These are phyloP conservation scores for Umbellularia californica DNA, from an alignment of 164 flowering plant species.

Conservation along the genomic window DNA sequence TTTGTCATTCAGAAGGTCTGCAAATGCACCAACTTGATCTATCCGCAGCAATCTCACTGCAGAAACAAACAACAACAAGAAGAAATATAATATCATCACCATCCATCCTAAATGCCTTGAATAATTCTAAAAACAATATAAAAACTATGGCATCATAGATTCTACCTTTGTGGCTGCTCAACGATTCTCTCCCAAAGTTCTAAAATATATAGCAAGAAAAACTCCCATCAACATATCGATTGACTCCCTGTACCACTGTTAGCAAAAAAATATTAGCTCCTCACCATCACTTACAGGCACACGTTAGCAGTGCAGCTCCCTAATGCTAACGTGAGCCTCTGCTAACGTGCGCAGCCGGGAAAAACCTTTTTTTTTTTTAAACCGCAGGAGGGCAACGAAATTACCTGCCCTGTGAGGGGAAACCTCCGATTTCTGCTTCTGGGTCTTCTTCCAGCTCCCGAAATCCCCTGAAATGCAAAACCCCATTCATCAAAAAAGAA, in stretches of 20 bases:
- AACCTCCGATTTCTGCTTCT: conserved; percentile 21
- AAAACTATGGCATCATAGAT: too few relatives aligned
- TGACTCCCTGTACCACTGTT: too few relatives aligned
- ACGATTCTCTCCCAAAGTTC: too few relatives aligned
- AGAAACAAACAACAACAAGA: conserved; percentile 46
- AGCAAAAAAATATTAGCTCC: not conserved
- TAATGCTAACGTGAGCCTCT: not conserved
- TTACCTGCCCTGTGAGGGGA: conserved; percentile 88
- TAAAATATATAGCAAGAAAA: too few relatives aligned
- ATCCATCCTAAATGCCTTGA: too few relatives aligned
- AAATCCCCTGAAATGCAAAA: conserved; percentile 3
- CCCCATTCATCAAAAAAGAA: not conserved
- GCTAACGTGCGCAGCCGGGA: not conserved
- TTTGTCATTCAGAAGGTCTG: conserved; percentile 78
- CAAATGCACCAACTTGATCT: conserved; percentile 87
- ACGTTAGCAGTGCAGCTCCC: not conserved
- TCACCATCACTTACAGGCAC: not conserved
- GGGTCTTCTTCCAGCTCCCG: not conserved
- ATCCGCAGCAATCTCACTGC: conserved; percentile 90
- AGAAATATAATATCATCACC: not conserved
- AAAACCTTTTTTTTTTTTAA: not conserved
- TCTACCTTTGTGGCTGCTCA: too few relatives aligned
- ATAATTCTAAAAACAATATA: too few relatives aligned
- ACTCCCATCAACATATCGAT: too few relatives aligned
- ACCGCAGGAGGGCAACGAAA: not conserved